phyloP scores from a whole-genome alignment of 352 stramenopile species.

The Blastocystis sp. region DNA sequence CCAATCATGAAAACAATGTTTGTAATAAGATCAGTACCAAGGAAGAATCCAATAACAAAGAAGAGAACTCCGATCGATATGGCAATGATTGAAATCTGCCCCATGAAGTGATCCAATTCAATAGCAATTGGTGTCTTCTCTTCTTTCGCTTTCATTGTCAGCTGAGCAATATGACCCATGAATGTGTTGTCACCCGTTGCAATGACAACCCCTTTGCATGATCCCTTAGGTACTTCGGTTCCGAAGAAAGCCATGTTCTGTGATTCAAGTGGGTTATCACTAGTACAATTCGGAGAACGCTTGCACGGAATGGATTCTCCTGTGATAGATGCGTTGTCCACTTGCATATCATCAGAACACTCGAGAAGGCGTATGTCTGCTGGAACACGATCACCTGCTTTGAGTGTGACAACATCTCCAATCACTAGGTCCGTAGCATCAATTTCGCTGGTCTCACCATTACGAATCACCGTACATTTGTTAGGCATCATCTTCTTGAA shows the following conservation, averaged over 20 bases:
- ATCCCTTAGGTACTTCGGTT: conserved; percentile 73
- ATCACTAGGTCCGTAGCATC: conserved; percentile 74
- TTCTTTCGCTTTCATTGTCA: conserved; percentile 71
- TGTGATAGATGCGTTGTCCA: conserved; percentile 82
- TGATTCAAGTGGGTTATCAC: conserved; percentile 72
- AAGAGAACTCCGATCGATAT: conserved; percentile 75
- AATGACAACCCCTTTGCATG: conserved; percentile 72
- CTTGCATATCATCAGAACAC: conserved; percentile 83
- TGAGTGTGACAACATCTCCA: conserved; percentile 84
- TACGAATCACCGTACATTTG: conserved; percentile 71
- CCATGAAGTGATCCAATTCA: conserved; percentile 77
- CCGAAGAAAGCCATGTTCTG: conserved; percentile 76
- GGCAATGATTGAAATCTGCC: conserved; percentile 75
- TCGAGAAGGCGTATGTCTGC: conserved; percentile 88
- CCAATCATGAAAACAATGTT: conserved; percentile 87
- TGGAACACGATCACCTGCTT: conserved; percentile 86
- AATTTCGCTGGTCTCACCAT: conserved; percentile 65
- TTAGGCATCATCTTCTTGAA: conserved; percentile 75
- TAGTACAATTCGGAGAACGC: conserved; percentile 72
- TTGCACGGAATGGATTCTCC: conserved; percentile 83
- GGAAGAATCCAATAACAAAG: conserved; percentile 74
- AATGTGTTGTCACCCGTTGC: conserved; percentile 75
- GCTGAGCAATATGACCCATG: conserved; percentile 72
- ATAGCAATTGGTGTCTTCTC: conserved; percentile 76
- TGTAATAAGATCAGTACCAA: conserved; percentile 73